Evolutionary conservation across 2,329 filamentous ascomycete genomes (phyloP).

Genomic region (Geosmithia putterillii): DNA sequence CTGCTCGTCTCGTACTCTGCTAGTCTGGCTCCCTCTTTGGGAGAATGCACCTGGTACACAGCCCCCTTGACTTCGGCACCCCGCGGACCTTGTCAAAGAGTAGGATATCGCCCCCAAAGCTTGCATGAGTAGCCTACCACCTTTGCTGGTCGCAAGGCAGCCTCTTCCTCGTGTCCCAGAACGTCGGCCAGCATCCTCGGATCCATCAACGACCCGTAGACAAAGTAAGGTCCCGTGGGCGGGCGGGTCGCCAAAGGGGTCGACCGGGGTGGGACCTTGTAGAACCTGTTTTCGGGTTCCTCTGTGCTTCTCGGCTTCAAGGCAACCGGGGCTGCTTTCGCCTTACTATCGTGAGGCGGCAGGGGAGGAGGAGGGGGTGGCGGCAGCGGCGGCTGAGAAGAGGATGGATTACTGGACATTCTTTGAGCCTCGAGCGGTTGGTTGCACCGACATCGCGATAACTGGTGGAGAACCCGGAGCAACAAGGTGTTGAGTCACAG

Average conservation of each 20-base stretch:
- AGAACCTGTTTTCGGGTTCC: no score
- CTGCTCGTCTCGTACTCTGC: slow-evolving; percentile 2
- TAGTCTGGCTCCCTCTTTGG: not conserved
- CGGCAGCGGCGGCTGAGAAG: no score
- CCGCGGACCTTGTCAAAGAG: slow-evolving; percentile 1
- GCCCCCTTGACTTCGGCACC: slow-evolving; percentile 1
- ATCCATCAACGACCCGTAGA: slow-evolving; percentile 4
- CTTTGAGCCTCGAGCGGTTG: no score
- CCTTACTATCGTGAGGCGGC: no score
- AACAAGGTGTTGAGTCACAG: no score
- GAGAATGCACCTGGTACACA: slow-evolving; percentile 2
- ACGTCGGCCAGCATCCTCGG: slow-evolving; percentile 1
- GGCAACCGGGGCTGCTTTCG: no score
- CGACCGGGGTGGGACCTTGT: not conserved
- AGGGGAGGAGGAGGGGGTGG: no score
- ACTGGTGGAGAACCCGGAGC: no score
- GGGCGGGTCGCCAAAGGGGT: not conserved
- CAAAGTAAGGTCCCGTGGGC: slow-evolving; percentile 3
- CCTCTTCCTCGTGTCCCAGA: slow-evolving; percentile 1
- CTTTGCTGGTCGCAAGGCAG: slow-evolving; percentile 2
- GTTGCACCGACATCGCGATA: no score
- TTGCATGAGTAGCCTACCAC: slow-evolving; percentile 2
- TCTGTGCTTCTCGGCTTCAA: no score
- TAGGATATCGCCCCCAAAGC: slow-evolving; percentile 3
- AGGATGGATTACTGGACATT: no score